A percentile compares a stretch with the other conserved stretches of the same genome.
phyloP scores from a whole-genome alignment of 2,329 filamentous ascomycete species.

The Cladosporium sp. region DNA sequence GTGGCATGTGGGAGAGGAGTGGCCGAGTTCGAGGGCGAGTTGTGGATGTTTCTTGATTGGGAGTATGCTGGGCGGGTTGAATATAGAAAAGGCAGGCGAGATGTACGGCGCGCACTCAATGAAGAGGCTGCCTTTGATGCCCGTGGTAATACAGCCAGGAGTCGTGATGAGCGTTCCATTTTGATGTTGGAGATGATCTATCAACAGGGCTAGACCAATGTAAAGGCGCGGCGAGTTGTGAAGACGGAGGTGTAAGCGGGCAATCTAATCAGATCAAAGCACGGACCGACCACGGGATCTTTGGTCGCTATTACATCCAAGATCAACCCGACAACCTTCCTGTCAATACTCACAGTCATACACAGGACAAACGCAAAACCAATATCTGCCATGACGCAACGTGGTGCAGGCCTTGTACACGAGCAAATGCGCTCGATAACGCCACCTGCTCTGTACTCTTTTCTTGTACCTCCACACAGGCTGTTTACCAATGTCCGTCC shows the following conservation, averaged over 20 bases:
- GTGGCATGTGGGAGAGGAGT: constrained; percentile 55
- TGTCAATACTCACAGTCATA: no score
- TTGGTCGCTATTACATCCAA: no score
- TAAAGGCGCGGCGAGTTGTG: neutral
- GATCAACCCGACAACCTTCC: no score
- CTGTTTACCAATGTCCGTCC: no score
- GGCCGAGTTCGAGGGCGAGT: constrained; percentile 41
- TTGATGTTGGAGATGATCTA: neutral
- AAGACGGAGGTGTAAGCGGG: neutral
- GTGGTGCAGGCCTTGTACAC: no score
- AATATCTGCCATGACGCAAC: no score
- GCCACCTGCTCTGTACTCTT: no score
- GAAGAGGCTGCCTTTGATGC: constrained; percentile 26
- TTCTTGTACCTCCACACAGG: no score
- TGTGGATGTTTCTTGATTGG: constrained; percentile 38
- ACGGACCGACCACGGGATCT: no score
- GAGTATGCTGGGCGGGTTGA: neutral
- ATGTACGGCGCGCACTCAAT: constrained; percentile 26
- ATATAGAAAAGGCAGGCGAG: constrained; percentile 12
- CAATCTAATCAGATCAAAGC: neutral
- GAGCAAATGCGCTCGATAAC: no score
- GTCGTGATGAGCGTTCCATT: constrained; percentile 8
- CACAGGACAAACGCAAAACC: no score
- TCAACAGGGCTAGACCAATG: no score
- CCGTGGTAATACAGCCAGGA: constrained; percentile 14